Evolutionary conservation across 202 grass and related monocot genomes (phyloP), one percentile per base, ranked within the genome.

Genomic region (Digitaria exilis): DNA sequence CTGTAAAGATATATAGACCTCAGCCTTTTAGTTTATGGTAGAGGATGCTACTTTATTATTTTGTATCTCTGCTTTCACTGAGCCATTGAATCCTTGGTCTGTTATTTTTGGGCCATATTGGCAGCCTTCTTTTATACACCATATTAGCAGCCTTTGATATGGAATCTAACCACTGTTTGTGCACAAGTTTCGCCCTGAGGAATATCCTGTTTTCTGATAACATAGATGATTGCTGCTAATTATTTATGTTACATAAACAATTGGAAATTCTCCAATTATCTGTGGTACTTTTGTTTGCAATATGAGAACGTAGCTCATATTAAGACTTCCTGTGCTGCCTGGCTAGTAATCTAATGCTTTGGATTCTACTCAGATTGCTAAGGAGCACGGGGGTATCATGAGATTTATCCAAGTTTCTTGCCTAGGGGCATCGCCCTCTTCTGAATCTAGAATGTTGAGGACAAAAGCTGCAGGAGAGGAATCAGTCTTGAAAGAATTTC

Each of bases 361-460:
- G 32, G 65, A 81, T 62, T 81, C 82, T 89, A 43, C 58, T 48
- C 76, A 98, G 96, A 87, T 98, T 85, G 89, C 91, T 63, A 98
- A 96, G 87, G 93, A 98, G 75, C 93, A 96, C 35, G 96, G 96
- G 2, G 93, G 96, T 84, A 96, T 98, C 56, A 85, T 94, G 81
- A 96, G 96, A 89, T 98, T 98, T 46, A 93, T 98, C 60, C 96
- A 98, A 87, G 70, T 98, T 87, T 98, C 96, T 81, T 85, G 74
- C 84, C 81, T 98, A 59, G 96, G 96, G 56, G 89, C 93, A 82
- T 94, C 96, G 77, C 61, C 73, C 9, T 88, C 91, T 75, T 90
- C 96, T 70, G 83, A 89, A 84, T 98, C 96, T 59, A 98, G 45
- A 94, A 84, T 98, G 93, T 81, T 98, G 44, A 89, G 84, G 82